A percentile compares a stretch with the other conserved stretches of the same genome.
Conservation (phyloP, 2,329 filamentous ascomycete genomes). For the Talaromyces sp. region DNA sequence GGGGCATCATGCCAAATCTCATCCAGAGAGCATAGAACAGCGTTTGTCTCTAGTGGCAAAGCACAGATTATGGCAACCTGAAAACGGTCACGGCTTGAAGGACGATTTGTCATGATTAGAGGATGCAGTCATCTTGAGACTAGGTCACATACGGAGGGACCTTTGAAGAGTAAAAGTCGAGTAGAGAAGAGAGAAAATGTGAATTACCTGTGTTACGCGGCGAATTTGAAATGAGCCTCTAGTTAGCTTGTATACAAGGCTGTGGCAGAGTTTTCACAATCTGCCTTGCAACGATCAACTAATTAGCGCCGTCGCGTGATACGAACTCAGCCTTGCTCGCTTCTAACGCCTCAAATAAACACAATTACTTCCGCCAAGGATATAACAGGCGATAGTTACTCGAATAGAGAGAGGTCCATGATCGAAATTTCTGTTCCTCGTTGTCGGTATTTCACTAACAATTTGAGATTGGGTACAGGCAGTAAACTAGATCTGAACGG, state of each 20-base stretch:
- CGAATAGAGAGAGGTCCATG: background rate
- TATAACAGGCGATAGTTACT: background rate
- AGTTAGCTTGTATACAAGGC: background rate
- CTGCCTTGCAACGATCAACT: background rate
- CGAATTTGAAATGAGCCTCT: background rate
- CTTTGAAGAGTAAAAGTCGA: background rate
- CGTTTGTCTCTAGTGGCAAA: constrained; percentile 31
- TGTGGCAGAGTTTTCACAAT: background rate
- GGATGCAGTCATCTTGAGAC: background rate
- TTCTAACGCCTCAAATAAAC: background rate
- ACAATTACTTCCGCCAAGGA: background rate
- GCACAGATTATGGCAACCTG: constrained; percentile 39
- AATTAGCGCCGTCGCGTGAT: background rate
- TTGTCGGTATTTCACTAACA: background rate
- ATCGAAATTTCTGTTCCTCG: background rate
- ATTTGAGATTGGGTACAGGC: background rate
- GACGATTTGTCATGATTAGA: constrained; percentile 3
- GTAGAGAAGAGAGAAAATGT: background rate
- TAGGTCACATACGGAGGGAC: background rate
- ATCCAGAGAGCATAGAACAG: constrained; percentile 29
- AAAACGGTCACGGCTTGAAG: constrained; percentile 23
- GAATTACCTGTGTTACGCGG: background rate
- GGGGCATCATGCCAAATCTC: constrained; percentile 26
- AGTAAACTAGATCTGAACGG: background rate
- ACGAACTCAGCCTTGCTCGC: background rate